phyloP scores from a whole-genome alignment of 208 protist genomes.

The Leishmania tropica region DNA sequence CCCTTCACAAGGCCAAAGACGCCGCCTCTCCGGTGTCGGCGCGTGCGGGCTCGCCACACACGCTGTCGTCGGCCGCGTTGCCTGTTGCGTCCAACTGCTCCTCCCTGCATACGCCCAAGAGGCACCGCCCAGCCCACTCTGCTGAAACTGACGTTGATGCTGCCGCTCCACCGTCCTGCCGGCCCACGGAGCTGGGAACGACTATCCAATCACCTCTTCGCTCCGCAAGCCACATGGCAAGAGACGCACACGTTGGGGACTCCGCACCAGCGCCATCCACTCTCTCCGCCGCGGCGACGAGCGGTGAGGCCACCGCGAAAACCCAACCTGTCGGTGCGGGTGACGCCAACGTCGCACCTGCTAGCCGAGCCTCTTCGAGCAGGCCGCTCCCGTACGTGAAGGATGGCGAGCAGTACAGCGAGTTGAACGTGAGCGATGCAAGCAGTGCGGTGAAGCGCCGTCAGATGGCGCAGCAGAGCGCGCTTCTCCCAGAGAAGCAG shows the following conservation, averaged over 20 bases:
- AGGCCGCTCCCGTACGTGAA: neutral
- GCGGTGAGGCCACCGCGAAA: neutral
- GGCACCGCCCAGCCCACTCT: neutral
- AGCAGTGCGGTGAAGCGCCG: neutral
- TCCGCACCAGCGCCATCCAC: neutral
- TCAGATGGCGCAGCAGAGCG: neutral
- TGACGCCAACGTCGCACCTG: neutral
- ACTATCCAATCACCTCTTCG: neutral
- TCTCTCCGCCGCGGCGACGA: neutral
- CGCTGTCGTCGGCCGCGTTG: neutral
- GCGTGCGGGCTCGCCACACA: neutral
- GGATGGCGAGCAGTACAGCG: neutral
- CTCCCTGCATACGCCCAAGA: neutral
- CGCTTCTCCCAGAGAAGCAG: neutral
- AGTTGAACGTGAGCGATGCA: neutral
- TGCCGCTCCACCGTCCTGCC: neutral
- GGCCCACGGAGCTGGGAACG: neutral
- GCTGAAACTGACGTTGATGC: neutral
- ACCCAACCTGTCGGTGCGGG: neutral
- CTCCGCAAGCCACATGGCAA: neutral
- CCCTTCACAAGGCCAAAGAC: no score
- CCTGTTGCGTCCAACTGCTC: neutral
- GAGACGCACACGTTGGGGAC: neutral
- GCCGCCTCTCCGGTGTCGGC: neutral
- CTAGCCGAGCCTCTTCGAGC: neutral